Conservation (phyloP, 73 alveolate genomes). For the Blepharisma stoltei region DNA sequence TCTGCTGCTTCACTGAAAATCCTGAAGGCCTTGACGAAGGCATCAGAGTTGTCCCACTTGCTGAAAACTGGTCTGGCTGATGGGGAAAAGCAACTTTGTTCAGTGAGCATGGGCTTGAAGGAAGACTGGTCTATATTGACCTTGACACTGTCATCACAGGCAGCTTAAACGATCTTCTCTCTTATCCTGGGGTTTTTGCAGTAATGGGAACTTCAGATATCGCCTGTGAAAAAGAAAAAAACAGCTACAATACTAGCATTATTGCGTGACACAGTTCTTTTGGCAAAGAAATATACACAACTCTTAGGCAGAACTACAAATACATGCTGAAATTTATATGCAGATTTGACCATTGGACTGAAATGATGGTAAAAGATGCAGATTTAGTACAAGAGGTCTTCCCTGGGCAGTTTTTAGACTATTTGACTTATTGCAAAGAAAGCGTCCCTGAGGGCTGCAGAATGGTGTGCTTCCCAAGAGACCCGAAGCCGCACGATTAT, state of each 20-base stretch:
- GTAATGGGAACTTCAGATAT: conserved; percentile 59
- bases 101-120: conserved; percentile 37
- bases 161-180: conserved; percentile 42
- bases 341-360: conserved; percentile 69
- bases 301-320: conserved; percentile 41
- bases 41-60: conserved; percentile 40
- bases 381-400: conserved; percentile 50
- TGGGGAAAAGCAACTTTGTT: conserved; percentile 74
- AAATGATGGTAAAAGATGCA: conserved; percentile 62
- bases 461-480: conserved; percentile 71
- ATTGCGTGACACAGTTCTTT: conserved; percentile 44
- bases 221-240: conserved; percentile 59
- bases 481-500: conserved; percentile 78
- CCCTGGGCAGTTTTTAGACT: conserved; percentile 53
- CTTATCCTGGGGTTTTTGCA: conserved; percentile 53
- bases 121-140: conserved; percentile 59
- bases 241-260: conserved; percentile 68
- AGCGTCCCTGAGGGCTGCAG: conserved; percentile 69
- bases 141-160: conserved; percentile 77
- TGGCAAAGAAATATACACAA: conserved; percentile 50
- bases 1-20: conserved; percentile 70
- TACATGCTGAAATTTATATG: conserved; percentile 45
- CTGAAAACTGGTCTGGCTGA: conserved; percentile 71
- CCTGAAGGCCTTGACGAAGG: conserved; percentile 53
- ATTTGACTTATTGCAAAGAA: conserved; percentile 52